Percentiles rank a stretch among this genome's conserved stretches.
phyloP scores from a whole-genome alignment of 345 rosid genomes.

The Lumnitzera littorea region DNA sequence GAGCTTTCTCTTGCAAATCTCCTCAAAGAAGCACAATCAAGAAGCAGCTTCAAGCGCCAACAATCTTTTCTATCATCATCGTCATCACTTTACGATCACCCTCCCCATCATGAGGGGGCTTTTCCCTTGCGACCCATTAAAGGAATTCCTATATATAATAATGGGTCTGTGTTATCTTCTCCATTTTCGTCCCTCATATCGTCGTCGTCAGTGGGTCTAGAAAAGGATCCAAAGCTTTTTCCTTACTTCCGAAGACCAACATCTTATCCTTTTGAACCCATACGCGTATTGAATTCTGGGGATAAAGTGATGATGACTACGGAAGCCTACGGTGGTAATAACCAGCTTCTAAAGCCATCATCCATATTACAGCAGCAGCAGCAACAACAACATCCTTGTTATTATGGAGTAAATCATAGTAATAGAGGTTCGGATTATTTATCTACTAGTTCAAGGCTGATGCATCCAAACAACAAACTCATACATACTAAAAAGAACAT shows the following conservation, averaged over 20 bases:
- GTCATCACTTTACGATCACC: too few relatives aligned
- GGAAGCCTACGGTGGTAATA: not conserved
- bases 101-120: too few relatives aligned
- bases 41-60: not conserved
- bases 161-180: not conserved
- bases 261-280: constrained; percentile 2
- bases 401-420: not conserved
- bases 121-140: constrained; percentile 22
- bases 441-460: constrained; percentile 32
- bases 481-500: constrained; percentile 31
- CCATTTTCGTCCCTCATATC: too few relatives aligned
- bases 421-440: constrained; percentile 4
- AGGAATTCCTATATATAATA: constrained; percentile 36
- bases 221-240: constrained; percentile 3
- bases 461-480: constrained; percentile 7
- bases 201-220: not conserved
- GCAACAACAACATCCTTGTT: constrained; percentile 6
- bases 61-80: not conserved
- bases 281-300: constrained; percentile 3
- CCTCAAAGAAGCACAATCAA: not conserved
- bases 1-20: constrained; percentile 35
- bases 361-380: constrained; percentile 1
- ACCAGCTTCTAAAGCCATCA: not conserved
- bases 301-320: not conserved
- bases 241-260: not conserved